phyloP scores from a whole-genome alignment of 2,329 filamentous ascomycete species.

The Sporothrix luriei region DNA sequence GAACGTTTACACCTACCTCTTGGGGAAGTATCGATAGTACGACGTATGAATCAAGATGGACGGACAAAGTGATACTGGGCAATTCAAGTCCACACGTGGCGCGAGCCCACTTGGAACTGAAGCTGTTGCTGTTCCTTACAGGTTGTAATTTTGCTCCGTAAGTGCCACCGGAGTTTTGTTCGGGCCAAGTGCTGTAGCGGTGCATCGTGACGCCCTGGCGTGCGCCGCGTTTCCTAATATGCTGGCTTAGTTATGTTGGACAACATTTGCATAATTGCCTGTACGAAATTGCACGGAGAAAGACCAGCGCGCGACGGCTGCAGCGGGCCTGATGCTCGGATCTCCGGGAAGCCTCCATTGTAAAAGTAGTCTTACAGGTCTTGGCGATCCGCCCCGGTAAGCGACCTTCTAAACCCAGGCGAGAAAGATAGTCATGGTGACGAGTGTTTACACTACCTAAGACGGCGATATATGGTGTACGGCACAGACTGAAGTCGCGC shows the following conservation, averaged over 20 bases:
- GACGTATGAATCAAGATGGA: not conserved
- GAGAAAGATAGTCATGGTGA: not conserved
- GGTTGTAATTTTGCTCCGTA: constrained; percentile 13
- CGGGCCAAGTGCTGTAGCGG: constrained; percentile 30
- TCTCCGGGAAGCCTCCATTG: constrained; percentile 6
- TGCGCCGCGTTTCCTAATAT: constrained; percentile 13
- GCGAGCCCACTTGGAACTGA: constrained; percentile 5
- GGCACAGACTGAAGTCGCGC: not conserved
- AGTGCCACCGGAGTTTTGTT: constrained; percentile 31
- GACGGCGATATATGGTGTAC: no score
- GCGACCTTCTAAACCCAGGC: not conserved
- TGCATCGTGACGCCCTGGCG: not conserved
- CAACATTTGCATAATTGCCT: not conserved
- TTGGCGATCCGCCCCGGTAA: constrained; percentile 9
- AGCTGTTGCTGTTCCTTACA: not conserved
- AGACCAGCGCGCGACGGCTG: constrained; percentile 14
- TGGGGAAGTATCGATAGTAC: constrained; percentile 4
- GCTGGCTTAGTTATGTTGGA: not conserved
- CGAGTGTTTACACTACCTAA: not conserved
- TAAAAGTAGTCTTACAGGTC: not conserved
- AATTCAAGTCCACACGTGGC: not conserved
- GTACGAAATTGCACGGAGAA: not conserved
- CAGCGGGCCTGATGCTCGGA: constrained; percentile 13
- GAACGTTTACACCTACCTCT: not conserved
- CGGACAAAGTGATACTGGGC: not conserved